Evolutionary conservation across 164 flowering plant species (phyloP), one percentile per base, ranked within the genome.

Genomic region (Nymphaea colorata): DNA sequence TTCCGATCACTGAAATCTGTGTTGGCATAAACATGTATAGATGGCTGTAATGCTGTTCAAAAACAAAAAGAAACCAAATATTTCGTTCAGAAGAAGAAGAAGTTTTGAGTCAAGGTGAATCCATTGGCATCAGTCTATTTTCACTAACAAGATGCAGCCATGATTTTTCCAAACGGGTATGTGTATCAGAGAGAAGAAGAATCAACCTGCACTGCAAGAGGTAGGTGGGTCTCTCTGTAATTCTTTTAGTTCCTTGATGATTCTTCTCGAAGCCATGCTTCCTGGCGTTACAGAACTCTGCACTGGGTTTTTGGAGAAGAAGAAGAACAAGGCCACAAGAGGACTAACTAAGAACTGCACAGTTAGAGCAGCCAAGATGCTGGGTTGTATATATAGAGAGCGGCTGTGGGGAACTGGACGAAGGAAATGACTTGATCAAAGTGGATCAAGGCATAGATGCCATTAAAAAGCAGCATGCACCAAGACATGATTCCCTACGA

Each of bases 171-270:
- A 25, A 25, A 25, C 36, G 36, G 36, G 36, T 25, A 25, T 25
- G 36, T 25, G 36, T 25, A 25, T 25, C 36, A 25, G 36, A 25
- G 36, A 25, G 36, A 25, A 25, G 36, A 25, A 25, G 36, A 25
- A 25, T 15, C 5, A 64, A 70, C 72, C 72, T 64, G 72, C 72
- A 57, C 72, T 70, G 72, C 72, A 70, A 8, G 72, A 70, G 18
- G 72, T 70, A 6, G 72, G 72, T 15, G 72, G 72, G 18, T 70
- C 72, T 44, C 67, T 42, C 63, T 70, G 72, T 62, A 70, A 45
- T 42, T 70, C 72, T 70, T 70, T 70, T 47, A 64, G 67, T 59
- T 70, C 72, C 42, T 70, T 70, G 55, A 70, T 42, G 61, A 70
- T 70, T 42, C 72, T 64, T 67, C 64, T 70, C 7, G 67, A 70